Base-by-base conservation (phyloP, 495 filamentous ascomycete genomes). In the Aspergillus ellipticus region DNA sequence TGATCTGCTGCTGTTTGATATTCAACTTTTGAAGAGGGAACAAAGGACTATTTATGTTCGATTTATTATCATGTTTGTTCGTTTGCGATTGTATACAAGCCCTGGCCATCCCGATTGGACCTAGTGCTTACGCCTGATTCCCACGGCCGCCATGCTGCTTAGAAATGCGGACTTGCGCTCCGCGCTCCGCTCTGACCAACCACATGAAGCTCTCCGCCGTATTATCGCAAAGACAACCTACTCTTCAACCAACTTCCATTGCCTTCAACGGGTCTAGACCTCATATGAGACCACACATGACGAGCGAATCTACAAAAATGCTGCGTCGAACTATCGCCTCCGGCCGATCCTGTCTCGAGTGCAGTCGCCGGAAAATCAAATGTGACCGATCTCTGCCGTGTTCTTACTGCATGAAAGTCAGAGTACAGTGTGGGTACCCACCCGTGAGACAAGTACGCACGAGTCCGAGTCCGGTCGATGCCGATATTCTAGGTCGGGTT, bases 281-380 rank as follows among this genome's bases (percentile, higher is more conserved):
- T 10, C 31, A 33, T 13, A 10, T 7, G 31, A 10, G 13, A n/a
- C n/a, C 7, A 33, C 6, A 10, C 31, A 33, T 13, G 9, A 33
- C 31, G 9, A 33, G 4, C 28, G 10, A 31, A n/a, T n/a, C n/a
- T n/a, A 10, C 31, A 31, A 20, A 16, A 53, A 58, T 58, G 56
- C 56, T 45, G 0, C 55, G 42, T 31, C 55, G 49, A 20, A 42
- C 53, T 9, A 57, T 59, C 13, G 41, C 52, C 0, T 49, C 57
- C n/a, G 60, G 59, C 10, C 66, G 75, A 22, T 79, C 79, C 2
- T 82, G 78, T 59, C 65, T 79, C 31, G 79, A 77, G 49, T 83
- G 80, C 61, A 64, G 76, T 11, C 79, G 70, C 10, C 77, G 79
- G 47, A 84, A 82, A 65, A 78, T 84, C 54, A 79, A 76, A 37